Conservation (phyloP, 2,329 filamentous ascomycete genomes). For the Calonectria henricotiae region DNA sequence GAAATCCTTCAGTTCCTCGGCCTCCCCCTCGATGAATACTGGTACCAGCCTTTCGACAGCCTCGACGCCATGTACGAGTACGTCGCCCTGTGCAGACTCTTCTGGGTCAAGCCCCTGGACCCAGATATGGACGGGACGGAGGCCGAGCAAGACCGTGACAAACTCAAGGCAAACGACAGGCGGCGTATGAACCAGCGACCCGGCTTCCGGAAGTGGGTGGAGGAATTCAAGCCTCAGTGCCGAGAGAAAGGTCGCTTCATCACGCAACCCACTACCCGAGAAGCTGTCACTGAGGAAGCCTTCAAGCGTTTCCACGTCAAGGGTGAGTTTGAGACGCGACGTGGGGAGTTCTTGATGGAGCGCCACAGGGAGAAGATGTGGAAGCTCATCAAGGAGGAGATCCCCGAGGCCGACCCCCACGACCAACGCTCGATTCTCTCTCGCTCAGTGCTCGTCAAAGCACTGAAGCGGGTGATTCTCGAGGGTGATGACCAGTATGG, state of each 20-base stretch:
- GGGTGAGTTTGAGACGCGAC: conserved; percentile 62
- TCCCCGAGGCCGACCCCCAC: conserved; percentile 53
- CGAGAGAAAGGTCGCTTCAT: conserved; percentile 60
- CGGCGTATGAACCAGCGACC: conserved; percentile 70
- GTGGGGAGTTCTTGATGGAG: conserved; percentile 62
- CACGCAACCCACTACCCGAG: conserved; percentile 56
- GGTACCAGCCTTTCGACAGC: conserved; percentile 70
- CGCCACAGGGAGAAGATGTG: conserved; percentile 63
- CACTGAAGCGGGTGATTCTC: conserved; percentile 68
- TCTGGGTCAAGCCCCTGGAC: conserved; percentile 62
- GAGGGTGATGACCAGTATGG: conserved; percentile 62
- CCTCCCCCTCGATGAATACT: conserved; percentile 65
- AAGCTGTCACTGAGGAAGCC: conserved; percentile 68
- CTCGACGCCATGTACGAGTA: conserved; percentile 76
- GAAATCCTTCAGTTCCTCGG: conserved; percentile 76
- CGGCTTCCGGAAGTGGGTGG: conserved; percentile 74
- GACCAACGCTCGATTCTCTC: conserved; percentile 51
- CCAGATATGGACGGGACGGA: conserved; percentile 51
- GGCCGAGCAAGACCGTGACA: conserved; percentile 53
- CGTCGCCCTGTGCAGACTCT: conserved; percentile 72
- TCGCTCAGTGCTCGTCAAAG: conserved; percentile 59
- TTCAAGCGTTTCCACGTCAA: conserved; percentile 67
- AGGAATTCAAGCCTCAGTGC: conserved; percentile 75
- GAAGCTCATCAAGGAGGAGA: conserved; percentile 62
- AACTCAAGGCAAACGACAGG: conserved; percentile 71